A percentile compares a stretch with the other conserved stretches of the same genome.
Conservation (phyloP, 2,329 filamentous ascomycete genomes). For the Coniochaeta prunicola region DNA sequence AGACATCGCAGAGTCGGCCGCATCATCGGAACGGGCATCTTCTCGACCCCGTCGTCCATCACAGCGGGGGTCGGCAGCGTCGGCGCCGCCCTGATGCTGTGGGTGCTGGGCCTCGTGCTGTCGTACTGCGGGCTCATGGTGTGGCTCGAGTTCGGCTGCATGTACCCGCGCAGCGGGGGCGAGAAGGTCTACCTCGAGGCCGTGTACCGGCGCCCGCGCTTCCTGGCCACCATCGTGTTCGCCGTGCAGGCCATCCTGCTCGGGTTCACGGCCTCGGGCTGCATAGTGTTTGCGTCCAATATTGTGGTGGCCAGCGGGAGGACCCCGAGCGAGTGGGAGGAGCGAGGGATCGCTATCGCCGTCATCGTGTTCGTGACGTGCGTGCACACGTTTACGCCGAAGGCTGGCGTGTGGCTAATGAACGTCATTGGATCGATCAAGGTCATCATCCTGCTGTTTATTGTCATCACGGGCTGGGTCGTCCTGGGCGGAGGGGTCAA, state of each 20-base stretch:
- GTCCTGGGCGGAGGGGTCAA: slow-evolving; percentile 28
- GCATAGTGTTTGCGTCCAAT: slow-evolving; percentile 16
- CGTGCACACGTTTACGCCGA: slow-evolving; percentile 45
- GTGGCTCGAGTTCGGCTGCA: slow-evolving; percentile 56
- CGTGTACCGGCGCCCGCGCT: slow-evolving; percentile 51
- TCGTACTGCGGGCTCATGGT: slow-evolving; percentile 53
- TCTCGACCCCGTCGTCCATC: slow-evolving; percentile 47
- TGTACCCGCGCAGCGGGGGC: slow-evolving; percentile 54
- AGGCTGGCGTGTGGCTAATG: slow-evolving; percentile 51
- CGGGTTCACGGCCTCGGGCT: slow-evolving; percentile 39
- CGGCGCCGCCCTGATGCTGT: slow-evolving; percentile 32
- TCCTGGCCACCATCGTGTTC: slow-evolving; percentile 52
- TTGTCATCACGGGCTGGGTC: slow-evolving; percentile 53
- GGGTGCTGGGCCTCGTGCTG: slow-evolving; percentile 32
- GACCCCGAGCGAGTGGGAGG: slow-evolving; percentile 43
- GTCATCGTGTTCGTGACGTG: slow-evolving; percentile 22
- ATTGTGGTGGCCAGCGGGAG: slow-evolving; percentile 43
- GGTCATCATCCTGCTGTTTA: slow-evolving; percentile 50
- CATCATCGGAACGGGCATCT: slow-evolving; percentile 31
- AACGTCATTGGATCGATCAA: slow-evolving; percentile 56
- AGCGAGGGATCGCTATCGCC: slow-evolving; percentile 42
- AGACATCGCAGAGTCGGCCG: background rate
- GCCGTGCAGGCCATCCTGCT: slow-evolving; percentile 55
- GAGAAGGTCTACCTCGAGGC: slow-evolving; percentile 62
- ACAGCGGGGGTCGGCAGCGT: slow-evolving; percentile 46